A percentile compares a stretch with the other conserved stretches of the same genome.
Evolutionary conservation across 139 green algal species (phyloP).

Genomic region (Dunaliella primolecta): DNA sequence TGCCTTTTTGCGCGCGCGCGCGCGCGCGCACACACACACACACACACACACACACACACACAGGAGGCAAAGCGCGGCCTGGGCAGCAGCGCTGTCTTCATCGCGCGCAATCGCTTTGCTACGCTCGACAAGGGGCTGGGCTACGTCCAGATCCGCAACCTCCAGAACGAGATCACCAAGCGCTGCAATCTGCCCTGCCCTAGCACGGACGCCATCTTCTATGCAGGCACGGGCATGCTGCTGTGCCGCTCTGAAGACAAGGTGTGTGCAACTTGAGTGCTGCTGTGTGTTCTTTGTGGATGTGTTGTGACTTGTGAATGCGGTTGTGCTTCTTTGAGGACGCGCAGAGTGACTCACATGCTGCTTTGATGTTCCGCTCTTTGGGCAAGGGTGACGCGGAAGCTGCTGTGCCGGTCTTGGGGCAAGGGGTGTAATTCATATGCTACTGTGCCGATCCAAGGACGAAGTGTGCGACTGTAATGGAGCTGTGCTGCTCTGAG

Average conservation of each 20-base stretch:
- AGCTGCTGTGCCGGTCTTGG: constrained; percentile 88
- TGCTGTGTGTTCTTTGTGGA: too few species aligned
- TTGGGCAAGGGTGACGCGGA: constrained; percentile 94
- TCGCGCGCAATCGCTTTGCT: constrained; percentile 97
- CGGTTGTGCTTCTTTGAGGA: too few species aligned
- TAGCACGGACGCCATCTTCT: constrained; percentile 91
- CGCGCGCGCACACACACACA: background rate
- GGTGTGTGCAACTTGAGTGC: constrained; percentile 42
- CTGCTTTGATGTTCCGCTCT: constrained; percentile 89
- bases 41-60: background rate
- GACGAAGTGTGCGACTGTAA: constrained; percentile 87
- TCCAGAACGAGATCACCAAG: constrained; percentile 98
- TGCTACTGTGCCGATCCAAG: constrained; percentile 89
- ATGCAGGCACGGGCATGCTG: constrained; percentile 93
- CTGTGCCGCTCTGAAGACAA: constrained; percentile 95
- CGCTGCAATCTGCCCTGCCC: constrained; percentile 78
- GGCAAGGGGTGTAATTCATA: constrained; percentile 86
- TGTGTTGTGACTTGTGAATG: too few species aligned
- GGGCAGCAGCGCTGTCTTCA: constrained; percentile 88
- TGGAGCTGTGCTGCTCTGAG: constrained; percentile 88
- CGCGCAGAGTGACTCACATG: too few species aligned
- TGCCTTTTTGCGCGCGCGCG: too few species aligned
- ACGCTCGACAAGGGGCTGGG: constrained; percentile 86
- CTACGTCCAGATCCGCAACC: constrained; percentile 93
- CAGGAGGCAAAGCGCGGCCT: constrained; percentile 83